These are phyloP conservation scores for Acer yangbiense DNA, from an alignment of 345 rosid species.

Conservation along the genomic window DNA sequence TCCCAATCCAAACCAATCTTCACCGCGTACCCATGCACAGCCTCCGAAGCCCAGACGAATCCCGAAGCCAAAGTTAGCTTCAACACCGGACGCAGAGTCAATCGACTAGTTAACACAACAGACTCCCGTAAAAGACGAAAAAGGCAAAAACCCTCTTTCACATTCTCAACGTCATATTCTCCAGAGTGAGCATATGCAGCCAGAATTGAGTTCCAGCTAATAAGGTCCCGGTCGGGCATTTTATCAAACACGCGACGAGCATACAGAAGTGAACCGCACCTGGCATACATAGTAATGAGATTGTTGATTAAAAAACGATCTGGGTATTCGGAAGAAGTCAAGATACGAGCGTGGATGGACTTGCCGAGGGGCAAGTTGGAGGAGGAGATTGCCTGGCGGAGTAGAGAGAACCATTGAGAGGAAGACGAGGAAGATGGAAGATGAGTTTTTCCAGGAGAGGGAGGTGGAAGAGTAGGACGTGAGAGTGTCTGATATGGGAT, in stretches of 20 bases:
- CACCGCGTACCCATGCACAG: conserved; percentile 56
- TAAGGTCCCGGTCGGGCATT: conserved; percentile 50
- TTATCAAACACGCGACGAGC: conserved; percentile 60
- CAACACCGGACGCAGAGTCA: conserved; percentile 56
- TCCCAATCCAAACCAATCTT: conserved; percentile 54
- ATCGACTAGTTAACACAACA: conserved; percentile 37
- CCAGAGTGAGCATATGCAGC: conserved; percentile 54
- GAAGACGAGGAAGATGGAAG: conserved; percentile 25
- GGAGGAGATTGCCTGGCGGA: conserved; percentile 55
- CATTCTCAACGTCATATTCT: conserved; percentile 20
- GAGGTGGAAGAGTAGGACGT: neutral
- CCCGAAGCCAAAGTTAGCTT: conserved; percentile 57
- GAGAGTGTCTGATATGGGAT: neutral
- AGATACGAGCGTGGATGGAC: conserved; percentile 46
- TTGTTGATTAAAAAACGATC: conserved; percentile 60
- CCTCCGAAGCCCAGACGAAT: conserved; percentile 46
- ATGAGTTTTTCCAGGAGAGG: neutral
- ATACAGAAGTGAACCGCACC: conserved; percentile 49
- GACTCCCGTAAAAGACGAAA: conserved; percentile 39
- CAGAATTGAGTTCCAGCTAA: conserved; percentile 61
- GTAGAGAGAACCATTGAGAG: conserved; percentile 54
- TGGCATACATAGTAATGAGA: conserved; percentile 48
- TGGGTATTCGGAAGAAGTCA: conserved; percentile 31
- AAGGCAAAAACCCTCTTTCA: conserved; percentile 40
- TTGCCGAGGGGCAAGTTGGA: conserved; percentile 50